Percentiles rank a stretch among this genome's conserved stretches.
Evolutionary conservation across 2,329 filamentous ascomycete genomes (phyloP).

Genomic region (Talaromyces albobiverticillius): DNA sequence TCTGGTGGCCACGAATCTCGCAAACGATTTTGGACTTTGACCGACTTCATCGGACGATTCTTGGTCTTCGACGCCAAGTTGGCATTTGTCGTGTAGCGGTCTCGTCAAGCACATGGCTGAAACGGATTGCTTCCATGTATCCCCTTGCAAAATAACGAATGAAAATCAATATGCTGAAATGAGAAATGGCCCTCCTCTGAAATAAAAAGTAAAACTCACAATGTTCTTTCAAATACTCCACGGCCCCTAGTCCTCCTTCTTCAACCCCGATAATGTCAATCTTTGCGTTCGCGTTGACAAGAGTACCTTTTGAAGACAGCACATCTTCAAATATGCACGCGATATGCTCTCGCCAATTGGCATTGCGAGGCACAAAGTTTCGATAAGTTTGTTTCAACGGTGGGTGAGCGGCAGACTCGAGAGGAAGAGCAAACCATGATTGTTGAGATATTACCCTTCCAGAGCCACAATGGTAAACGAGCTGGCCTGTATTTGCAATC

Average conservation of each 20-base stretch:
- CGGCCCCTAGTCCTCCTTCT: slow-evolving; percentile 59
- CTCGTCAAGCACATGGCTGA: slow-evolving; percentile 39
- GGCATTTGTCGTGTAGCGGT: slow-evolving; percentile 33
- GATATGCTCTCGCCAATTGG: slow-evolving; percentile 60
- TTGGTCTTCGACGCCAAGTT: slow-evolving; percentile 15
- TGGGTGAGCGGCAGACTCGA: slow-evolving; percentile 61
- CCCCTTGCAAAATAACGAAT: slow-evolving; percentile 29
- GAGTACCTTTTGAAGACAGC: slow-evolving; percentile 40
- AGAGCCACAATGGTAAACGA: slow-evolving; percentile 69
- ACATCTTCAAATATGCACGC: slow-evolving; percentile 64
- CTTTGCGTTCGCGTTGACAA: slow-evolving; percentile 50
- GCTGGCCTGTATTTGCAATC: slow-evolving; percentile 73
- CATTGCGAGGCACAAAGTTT: slow-evolving; percentile 64
- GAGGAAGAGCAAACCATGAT: slow-evolving; percentile 59
- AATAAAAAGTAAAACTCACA: slow-evolving; percentile 46
- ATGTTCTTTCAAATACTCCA: slow-evolving; percentile 58
- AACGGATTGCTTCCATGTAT: slow-evolving; percentile 36
- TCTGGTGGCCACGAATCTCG: slow-evolving; percentile 47
- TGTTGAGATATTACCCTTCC: slow-evolving; percentile 58
- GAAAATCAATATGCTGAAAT: slow-evolving; percentile 12
- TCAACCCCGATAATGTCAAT: slow-evolving; percentile 71
- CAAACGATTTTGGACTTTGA: slow-evolving; percentile 20
- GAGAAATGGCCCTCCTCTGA: no score
- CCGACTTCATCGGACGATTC: neutral
- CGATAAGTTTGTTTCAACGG: slow-evolving; percentile 50